phyloP scores from a whole-genome alignment of 2,329 filamentous ascomycete species.

The Diaporthe citri region DNA sequence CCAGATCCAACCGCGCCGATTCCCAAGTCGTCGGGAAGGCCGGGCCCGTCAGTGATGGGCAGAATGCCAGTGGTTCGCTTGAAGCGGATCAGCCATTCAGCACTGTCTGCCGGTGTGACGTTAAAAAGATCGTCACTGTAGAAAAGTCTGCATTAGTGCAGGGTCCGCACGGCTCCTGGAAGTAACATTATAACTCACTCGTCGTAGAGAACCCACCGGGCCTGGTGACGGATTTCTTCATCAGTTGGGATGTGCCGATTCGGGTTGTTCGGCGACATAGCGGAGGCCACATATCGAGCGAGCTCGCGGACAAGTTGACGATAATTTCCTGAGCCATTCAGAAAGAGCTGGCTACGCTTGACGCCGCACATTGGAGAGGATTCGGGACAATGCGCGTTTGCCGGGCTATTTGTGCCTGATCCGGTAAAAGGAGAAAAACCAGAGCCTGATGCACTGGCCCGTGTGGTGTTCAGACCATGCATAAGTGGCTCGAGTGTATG shows the following conservation, averaged over 20 bases:
- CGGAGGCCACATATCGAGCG: slow-evolving; percentile 62
- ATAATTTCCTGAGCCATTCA: slow-evolving; percentile 73
- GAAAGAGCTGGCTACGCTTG: slow-evolving; percentile 56
- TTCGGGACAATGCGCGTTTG: slow-evolving; percentile 12
- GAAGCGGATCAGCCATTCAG: slow-evolving; percentile 73
- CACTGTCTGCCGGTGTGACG: slow-evolving; percentile 73
- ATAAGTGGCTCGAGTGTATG: background rate
- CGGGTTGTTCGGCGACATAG: slow-evolving; percentile 71
- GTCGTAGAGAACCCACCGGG: slow-evolving; percentile 73
- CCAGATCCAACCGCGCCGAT: slow-evolving; percentile 1
- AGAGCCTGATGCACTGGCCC: background rate
- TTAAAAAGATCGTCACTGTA: slow-evolving; percentile 73
- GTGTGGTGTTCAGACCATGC: background rate
- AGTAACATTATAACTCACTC: slow-evolving; percentile 58
- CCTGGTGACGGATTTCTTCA: slow-evolving; percentile 73
- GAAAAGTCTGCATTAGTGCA: background rate
- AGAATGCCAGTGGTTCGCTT: slow-evolving; percentile 69
- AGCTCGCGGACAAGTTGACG: slow-evolving; percentile 67
- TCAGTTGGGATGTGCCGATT: slow-evolving; percentile 70
- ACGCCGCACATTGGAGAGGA: background rate
- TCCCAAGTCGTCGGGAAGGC: slow-evolving; percentile 52
- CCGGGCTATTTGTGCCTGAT: slow-evolving; percentile 6
- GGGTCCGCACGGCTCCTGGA: background rate
- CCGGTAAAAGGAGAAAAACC: background rate
- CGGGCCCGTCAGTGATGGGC: slow-evolving; percentile 61